A percentile compares a stretch with the other conserved stretches of the same genome.
Conservation (phyloP, 257 asterid genomes). For the Scutellaria barbata region DNA sequence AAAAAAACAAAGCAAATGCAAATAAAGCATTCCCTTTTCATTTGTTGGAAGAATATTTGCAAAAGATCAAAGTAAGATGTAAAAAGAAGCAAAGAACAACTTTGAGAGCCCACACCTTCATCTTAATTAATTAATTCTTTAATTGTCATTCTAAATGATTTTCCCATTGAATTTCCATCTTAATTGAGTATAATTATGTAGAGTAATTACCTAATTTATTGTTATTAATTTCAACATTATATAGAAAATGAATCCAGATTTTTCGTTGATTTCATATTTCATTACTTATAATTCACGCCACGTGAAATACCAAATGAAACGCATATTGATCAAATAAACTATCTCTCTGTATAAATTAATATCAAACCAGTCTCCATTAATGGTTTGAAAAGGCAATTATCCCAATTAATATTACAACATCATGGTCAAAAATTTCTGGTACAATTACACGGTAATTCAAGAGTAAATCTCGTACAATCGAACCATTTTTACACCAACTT, state of each 20-base stretch:
- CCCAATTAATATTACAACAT: neutral
- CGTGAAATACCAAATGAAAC: too few relatives aligned
- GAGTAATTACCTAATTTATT: too few relatives aligned
- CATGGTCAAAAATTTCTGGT: neutral
- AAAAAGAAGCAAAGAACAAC: constrained; percentile 29
- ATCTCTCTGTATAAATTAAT: too few relatives aligned
- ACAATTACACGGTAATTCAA: constrained; percentile 17
- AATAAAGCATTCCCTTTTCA: constrained; percentile 36
- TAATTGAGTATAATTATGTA: neutral
- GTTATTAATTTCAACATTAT: too few relatives aligned
- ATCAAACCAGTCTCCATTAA: too few relatives aligned
- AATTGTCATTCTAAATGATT: neutral
- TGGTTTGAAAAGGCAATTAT: too few relatives aligned
- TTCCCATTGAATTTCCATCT: neutral
- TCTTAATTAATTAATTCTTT: neutral
- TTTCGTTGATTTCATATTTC: too few relatives aligned
- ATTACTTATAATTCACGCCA: too few relatives aligned
- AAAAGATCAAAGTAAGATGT: constrained; percentile 28
- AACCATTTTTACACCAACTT: constrained; percentile 28
- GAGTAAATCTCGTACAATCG: constrained; percentile 37
- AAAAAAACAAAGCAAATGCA: constrained; percentile 28
- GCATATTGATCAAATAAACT: too few relatives aligned
- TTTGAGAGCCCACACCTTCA: constrained; percentile 21
- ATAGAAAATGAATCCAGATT: too few relatives aligned
- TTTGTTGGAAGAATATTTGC: constrained; percentile 40